A percentile compares a stretch with the other conserved stretches of the same genome.
phyloP scores from a whole-genome alignment of 768 basidiomycete genomes.

The Rhizopogon rudus region DNA sequence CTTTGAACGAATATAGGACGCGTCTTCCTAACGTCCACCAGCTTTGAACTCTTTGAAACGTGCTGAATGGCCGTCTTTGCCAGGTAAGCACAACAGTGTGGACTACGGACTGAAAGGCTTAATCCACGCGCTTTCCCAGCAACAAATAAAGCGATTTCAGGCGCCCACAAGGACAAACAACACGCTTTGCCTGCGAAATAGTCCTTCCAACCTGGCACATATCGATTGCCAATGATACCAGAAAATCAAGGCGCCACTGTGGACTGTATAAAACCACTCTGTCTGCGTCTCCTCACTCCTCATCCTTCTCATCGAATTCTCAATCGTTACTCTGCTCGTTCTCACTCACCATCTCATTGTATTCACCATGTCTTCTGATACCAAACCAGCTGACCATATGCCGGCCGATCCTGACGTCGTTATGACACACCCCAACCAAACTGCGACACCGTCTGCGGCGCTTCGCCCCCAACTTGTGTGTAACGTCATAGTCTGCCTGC shows the following conservation, averaged over 20 bases:
- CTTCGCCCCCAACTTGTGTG: not conserved
- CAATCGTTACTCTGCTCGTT: not conserved
- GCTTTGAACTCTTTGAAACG: constrained; percentile 6
- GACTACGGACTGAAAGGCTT: constrained; percentile 2
- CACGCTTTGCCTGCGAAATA: constrained; percentile 25
- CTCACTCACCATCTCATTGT: not conserved
- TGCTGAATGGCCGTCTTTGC: constrained; percentile 2
- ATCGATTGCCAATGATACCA: constrained; percentile 28
- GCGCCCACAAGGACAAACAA: constrained; percentile 48
- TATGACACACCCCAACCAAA: not conserved
- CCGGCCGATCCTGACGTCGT: not conserved
- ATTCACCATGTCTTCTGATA: not conserved
- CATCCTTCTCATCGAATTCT: not conserved
- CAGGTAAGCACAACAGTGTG: constrained; percentile 1
- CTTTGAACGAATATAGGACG: not conserved
- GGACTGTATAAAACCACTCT: constrained; percentile 22
- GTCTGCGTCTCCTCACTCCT: not conserved
- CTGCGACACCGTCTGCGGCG: not conserved
- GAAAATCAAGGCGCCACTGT: constrained; percentile 23
- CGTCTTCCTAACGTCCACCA: not conserved
- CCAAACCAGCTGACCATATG: not conserved
- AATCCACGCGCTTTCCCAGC: constrained; percentile 16
- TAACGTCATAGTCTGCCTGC: not conserved
- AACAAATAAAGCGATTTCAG: constrained; percentile 24
- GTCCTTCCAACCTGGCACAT: constrained; percentile 13